Base-by-base conservation (phyloP, 139 green algal species). In the Desmodesmus armatus region DNA sequence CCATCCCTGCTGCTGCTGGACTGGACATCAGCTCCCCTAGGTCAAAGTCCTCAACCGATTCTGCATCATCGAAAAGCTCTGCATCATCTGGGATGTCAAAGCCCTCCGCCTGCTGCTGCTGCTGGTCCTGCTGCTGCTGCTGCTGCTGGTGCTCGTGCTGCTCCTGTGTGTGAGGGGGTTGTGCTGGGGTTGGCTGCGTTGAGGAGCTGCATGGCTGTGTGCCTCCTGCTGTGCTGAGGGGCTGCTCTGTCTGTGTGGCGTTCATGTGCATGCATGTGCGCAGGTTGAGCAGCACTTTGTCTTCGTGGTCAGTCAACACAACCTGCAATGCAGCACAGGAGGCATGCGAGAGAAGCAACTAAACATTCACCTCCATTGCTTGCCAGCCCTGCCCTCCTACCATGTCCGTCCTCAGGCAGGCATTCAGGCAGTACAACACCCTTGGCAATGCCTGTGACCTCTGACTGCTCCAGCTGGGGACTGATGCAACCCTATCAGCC, bases 281-380 rank as follows among this genome's bases (percentile, higher is more conserved):
- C 62, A 96, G 88, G 80, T 96, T 96, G 31, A 62, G 44, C 67
- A 96, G 87, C 53, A 96, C 89, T 3, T 88, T 41, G 7, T 86
- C 90, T 63, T 95, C 92, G 62, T 95, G 87, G 73, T 98, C 93
- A 13, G 87, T 94, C 31, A 98, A 69, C n/a, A 92, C 70, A 66
- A 96, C 92, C 65, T 91, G 40, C 51, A 62, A 29, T 25, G 25
- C 31, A 23, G 19, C 5, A 4, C 27, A 44, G 27, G n/a, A n/a
- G n/a, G n/a, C n/a, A n/a, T n/a, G n/a, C n/a, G n/a, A 6, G 27
- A 74, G 21, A 5, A 43, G 27, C 21, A 27, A 37, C 19, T 5
- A 35, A 58, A 51, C n/a, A 49, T n/a, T n/a, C n/a, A n/a, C n/a
- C n/a, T n/a, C n/a, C n/a, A n/a, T n/a, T n/a, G n/a, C n/a, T n/a